Evolutionary conservation across 345 rosid species (phyloP), one percentile per base, ranked within the genome.

Genomic region (Citrus mangshanensis): DNA sequence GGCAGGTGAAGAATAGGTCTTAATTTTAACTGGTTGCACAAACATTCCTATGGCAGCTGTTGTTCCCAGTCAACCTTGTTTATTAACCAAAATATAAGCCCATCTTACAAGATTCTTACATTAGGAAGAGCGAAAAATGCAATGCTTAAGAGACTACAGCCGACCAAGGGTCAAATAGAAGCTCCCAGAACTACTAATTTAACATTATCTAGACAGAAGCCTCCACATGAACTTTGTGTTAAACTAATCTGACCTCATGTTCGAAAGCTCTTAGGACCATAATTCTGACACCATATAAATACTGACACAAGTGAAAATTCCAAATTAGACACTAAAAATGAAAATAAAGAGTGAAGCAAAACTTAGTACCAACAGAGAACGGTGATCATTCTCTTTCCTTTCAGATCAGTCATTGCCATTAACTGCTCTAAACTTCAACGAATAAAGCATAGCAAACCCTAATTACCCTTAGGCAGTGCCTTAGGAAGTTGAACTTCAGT

Each of bases 311-410:
- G 14, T 40, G n/a, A 58, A 30, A 60, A 21, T 74, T n/a, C 54
- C 21, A 40, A 55, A 61, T 60, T 59, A 9, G 25, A 25, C 6
- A 25, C 56, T 18, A 61, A 40, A 67, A 74, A 9, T 21, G 12
- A 55, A 37, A 16, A 32, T 25, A 40, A 34, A 55, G 46, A 40
- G 24, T 46, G 21, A 60, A 61, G 27, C 5, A 38, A 30, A 42
- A 62, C 28, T 27, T 27, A 12, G 12, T 12, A 42, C 46, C 42
- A 8, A 42, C 25, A 42, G 40, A 21, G 34, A 74, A 63, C 42
- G 70, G 28, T 74, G 22, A 40, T 73, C 14, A 30, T 73, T 73
- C 65, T 73, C 77, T 28, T 73, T 72, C n/a, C 27, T 22, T 40
- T 60, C 77, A 68, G 46, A 59, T 37, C 40, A 16, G 6, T 28